Evolutionary conservation across 163 green algal genomes (phyloP).

Genomic region (Prototheca wickerhamii): DNA sequence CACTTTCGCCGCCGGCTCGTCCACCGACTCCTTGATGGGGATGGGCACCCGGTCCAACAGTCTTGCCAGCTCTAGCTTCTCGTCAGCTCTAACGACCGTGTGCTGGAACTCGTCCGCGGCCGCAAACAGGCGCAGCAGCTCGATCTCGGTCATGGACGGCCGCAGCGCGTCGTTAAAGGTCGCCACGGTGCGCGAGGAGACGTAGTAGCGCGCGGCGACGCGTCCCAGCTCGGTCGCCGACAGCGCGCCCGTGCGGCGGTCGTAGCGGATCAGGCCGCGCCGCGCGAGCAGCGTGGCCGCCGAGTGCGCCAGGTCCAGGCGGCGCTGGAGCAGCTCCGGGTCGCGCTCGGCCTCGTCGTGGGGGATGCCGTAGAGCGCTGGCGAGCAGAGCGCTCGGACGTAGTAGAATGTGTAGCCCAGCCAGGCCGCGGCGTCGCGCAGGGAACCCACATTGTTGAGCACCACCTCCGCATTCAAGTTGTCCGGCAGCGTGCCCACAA

Average conservation of each 20-base stretch:
- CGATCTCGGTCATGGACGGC: slow-evolving; percentile 94
- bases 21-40: slow-evolving; percentile 93
- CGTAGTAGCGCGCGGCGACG: slow-evolving; percentile 96
- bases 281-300: slow-evolving; percentile 78
- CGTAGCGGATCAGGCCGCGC: slow-evolving; percentile 79
- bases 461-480: slow-evolving; percentile 96
- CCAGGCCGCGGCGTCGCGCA: slow-evolving; percentile 81
- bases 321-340: slow-evolving; percentile 41
- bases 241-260: slow-evolving; percentile 49
- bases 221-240: slow-evolving; percentile 91
- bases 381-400: slow-evolving; percentile 90
- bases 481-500: slow-evolving; percentile 77
- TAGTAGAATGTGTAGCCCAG: slow-evolving; percentile 98
- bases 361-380: slow-evolving; percentile 80
- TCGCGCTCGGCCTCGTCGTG: slow-evolving; percentile 61
- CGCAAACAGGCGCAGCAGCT: slow-evolving; percentile 72
- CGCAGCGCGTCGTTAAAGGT: slow-evolving; percentile 93
- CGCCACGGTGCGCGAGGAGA: slow-evolving; percentile 85
- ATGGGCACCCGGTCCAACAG: slow-evolving; percentile 96
- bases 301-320: slow-evolving; percentile 83
- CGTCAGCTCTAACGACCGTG: slow-evolving; percentile 66
- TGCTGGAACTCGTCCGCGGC: slow-evolving; percentile 90
- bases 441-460: slow-evolving; percentile 79
- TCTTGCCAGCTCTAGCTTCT: slow-evolving; percentile 98
- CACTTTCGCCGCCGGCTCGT: slow-evolving; percentile 94